phyloP scores from a whole-genome alignment of 169 alveolate genomes.

The Besnoitia besnoiti region DNA sequence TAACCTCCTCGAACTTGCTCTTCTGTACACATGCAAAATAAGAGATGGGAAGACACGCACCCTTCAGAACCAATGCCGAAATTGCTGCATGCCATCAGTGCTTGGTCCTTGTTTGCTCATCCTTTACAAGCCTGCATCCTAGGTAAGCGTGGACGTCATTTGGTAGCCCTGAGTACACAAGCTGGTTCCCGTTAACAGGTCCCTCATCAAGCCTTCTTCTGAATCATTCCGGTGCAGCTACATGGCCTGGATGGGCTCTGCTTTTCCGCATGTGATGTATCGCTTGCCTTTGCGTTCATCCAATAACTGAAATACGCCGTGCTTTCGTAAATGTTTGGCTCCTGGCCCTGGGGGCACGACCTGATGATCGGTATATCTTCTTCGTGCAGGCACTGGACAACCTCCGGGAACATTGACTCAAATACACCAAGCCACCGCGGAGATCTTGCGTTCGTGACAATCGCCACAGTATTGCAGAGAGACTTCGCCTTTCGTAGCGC shows the following conservation, averaged over 20 bases:
- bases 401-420: constrained; percentile 81
- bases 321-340: constrained; percentile 76
- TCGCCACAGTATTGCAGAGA: constrained; percentile 78
- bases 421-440: constrained; percentile 80
- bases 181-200: neutral
- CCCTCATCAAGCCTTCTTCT: neutral
- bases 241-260: neutral
- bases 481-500: constrained; percentile 75
- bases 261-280: neutral
- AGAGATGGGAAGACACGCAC: neutral
- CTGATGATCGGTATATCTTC: constrained; percentile 79
- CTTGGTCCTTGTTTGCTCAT: neutral
- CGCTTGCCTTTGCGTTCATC: constrained; percentile 83
- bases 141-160: no score
- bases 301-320: constrained; percentile 81
- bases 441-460: constrained; percentile 85
- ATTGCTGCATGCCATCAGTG: neutral
- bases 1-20: constrained; percentile 74
- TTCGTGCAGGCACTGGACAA: constrained; percentile 72
- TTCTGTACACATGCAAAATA: constrained; percentile 65
- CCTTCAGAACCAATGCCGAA: neutral
- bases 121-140: neutral
- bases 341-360: constrained; percentile 78
- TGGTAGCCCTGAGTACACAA: no score
- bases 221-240: neutral